Conservation (phyloP, 345 rosid genomes). For the Geranium brycei region DNA sequence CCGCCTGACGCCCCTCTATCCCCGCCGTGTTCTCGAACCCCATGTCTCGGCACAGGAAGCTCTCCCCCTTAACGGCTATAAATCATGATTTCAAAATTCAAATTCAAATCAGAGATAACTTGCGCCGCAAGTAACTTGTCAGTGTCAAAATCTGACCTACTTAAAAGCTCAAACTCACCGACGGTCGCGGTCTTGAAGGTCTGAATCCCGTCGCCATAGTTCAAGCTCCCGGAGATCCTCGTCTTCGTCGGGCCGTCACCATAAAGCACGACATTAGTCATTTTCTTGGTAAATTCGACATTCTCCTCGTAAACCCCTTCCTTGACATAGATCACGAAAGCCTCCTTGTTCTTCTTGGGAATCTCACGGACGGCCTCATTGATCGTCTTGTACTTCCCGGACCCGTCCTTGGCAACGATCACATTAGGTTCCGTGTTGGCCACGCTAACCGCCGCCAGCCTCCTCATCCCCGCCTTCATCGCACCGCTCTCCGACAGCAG, state of each 20-base stretch:
- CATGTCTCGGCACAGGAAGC: slow-evolving; percentile 32
- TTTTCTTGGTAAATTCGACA: slow-evolving; percentile 8
- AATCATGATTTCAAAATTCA: too few relatives aligned
- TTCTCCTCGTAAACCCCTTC: slow-evolving; percentile 12
- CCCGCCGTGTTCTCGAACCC: slow-evolving; percentile 27
- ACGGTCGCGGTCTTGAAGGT: slow-evolving; percentile 49
- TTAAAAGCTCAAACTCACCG: slow-evolving; percentile 20
- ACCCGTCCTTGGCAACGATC: slow-evolving; percentile 15
- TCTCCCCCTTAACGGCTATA: slow-evolving; percentile 9
- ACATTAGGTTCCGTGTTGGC: slow-evolving; percentile 24
- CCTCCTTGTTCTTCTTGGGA: slow-evolving; percentile 7
- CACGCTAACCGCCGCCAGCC: not conserved
- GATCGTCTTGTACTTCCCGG: slow-evolving; percentile 11
- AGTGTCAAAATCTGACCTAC: too few relatives aligned
- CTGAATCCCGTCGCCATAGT: slow-evolving; percentile 28
- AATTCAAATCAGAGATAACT: too few relatives aligned
- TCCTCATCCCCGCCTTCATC: not conserved
- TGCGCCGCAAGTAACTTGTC: too few relatives aligned
- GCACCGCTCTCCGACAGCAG: slow-evolving; percentile 23
- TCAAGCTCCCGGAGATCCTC: slow-evolving; percentile 41
- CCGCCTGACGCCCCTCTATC: slow-evolving; percentile 21
- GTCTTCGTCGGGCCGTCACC: slow-evolving; percentile 72
- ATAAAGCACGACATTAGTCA: slow-evolving; percentile 25
- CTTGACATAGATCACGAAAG: slow-evolving; percentile 15
- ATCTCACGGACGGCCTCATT: slow-evolving; percentile 10